Percentiles rank a stretch among this genome's conserved stretches.
These are phyloP conservation scores for Colletotrichum endophyticum DNA, from an alignment of 2,329 filamentous ascomycete genomes.

Conservation along the genomic window DNA sequence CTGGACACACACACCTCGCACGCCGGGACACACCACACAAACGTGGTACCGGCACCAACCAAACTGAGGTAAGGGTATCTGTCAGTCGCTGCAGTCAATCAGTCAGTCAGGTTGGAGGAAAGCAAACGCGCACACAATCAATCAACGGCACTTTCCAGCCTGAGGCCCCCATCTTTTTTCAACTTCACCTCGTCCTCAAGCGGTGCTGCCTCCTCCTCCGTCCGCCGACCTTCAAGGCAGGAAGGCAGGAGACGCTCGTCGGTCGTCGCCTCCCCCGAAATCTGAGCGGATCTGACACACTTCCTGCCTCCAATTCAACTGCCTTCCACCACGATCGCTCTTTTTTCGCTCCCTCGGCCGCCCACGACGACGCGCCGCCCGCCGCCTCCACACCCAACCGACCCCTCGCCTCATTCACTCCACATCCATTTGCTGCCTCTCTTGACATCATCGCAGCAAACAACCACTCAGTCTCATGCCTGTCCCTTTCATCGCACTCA, in stretches of 20 bases:
- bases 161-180: background rate
- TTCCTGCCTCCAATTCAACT: background rate
- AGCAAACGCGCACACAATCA: background rate
- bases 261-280: background rate
- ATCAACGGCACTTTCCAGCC: background rate
- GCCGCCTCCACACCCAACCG: background rate
- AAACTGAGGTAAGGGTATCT: background rate
- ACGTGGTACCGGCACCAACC: background rate
- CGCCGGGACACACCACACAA: background rate
- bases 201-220: background rate
- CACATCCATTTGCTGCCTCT: background rate
- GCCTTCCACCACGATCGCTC: background rate
- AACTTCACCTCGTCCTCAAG: background rate
- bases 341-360: background rate
- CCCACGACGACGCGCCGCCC: background rate
- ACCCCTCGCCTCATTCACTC: background rate
- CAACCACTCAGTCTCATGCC: background rate
- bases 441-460: background rate
- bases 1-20: background rate
- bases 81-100: background rate
- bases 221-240: background rate
- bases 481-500: background rate
- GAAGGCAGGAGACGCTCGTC: background rate
- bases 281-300: background rate
- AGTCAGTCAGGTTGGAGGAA: background rate